phyloP scores from a whole-genome alignment of 306 rosid genomes.

The Acacia confusa region DNA sequence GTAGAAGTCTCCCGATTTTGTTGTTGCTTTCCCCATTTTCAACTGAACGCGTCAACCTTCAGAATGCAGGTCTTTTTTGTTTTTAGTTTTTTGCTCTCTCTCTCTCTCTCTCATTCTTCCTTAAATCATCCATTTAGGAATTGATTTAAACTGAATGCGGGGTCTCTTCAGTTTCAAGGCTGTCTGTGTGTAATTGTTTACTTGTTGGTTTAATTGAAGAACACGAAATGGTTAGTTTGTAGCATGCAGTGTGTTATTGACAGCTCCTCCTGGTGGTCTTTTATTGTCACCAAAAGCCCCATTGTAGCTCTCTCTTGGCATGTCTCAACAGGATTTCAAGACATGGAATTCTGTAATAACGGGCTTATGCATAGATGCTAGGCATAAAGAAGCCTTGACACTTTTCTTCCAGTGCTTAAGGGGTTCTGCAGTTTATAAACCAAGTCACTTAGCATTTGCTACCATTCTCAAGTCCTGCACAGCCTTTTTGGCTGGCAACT shows the following conservation, averaged over 20 bases:
- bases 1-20: background rate
- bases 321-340: conserved; percentile 48
- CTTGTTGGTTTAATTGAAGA: background rate
- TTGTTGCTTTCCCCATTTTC: background rate
- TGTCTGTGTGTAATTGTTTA: background rate
- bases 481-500: conserved; percentile 46
- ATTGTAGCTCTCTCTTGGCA: conserved; percentile 33
- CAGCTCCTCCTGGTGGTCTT: background rate
- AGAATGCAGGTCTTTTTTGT: no score
- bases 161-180: background rate
- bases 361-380: conserved; percentile 43
- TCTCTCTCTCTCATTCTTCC: background rate
- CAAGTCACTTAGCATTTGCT: conserved; percentile 54
- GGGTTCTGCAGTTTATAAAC: conserved; percentile 43
- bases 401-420: conserved; percentile 46
- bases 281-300: background rate
- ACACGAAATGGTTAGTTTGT: background rate
- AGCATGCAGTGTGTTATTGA: background rate
- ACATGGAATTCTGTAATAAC: conserved; percentile 47
- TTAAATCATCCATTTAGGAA: background rate
- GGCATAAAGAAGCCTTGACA: conserved; percentile 57
- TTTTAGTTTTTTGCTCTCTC: background rate
- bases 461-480: conserved; percentile 71
- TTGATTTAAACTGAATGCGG: background rate
- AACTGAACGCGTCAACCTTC: background rate